These are phyloP conservation scores for Xerocomellus amylosporus DNA, from an alignment of 768 basidiomycete genomes.

Conservation along the genomic window DNA sequence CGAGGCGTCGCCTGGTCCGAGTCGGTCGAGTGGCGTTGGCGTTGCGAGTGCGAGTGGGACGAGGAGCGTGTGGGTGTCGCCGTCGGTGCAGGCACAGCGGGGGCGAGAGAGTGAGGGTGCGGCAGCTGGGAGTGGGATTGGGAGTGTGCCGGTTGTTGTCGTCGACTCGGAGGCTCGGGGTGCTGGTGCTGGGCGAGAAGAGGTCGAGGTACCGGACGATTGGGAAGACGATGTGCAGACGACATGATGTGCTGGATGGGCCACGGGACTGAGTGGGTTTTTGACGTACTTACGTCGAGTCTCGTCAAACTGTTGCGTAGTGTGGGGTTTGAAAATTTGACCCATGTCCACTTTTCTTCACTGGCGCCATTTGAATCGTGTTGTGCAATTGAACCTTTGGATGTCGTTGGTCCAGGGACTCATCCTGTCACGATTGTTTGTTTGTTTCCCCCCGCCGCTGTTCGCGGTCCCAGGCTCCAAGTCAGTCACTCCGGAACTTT, in stretches of 20 bases:
- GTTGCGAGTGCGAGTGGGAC: background rate
- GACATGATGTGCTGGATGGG: background rate
- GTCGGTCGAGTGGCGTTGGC: background rate
- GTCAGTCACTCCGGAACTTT: too few relatives aligned
- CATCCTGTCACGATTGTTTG: too few relatives aligned
- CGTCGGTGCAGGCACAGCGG: conserved; percentile 18
- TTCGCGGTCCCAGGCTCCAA: too few relatives aligned
- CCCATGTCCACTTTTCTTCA: too few relatives aligned
- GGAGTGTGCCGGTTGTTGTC: background rate
- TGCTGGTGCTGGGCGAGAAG: background rate
- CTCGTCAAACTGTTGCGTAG: too few relatives aligned
- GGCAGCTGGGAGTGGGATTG: background rate
- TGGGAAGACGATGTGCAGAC: conserved; percentile 54
- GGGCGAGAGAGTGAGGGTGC: background rate
- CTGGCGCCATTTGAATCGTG: too few relatives aligned
- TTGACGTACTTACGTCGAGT: too few relatives aligned
- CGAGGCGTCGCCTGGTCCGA: conserved; percentile 11
- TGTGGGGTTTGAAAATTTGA: too few relatives aligned
- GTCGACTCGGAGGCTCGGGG: background rate
- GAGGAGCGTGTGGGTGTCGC: conserved; percentile 21
- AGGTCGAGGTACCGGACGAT: conserved; percentile 41
- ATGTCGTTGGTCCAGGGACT: too few relatives aligned
- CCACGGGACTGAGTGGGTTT: too few relatives aligned
- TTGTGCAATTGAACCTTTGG: too few relatives aligned
- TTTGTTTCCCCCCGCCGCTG: too few relatives aligned